Evolutionary conservation across 2,329 filamentous ascomycete genomes (phyloP), one percentile per base, ranked within the genome.

Genomic region (Aspergillus felis): DNA sequence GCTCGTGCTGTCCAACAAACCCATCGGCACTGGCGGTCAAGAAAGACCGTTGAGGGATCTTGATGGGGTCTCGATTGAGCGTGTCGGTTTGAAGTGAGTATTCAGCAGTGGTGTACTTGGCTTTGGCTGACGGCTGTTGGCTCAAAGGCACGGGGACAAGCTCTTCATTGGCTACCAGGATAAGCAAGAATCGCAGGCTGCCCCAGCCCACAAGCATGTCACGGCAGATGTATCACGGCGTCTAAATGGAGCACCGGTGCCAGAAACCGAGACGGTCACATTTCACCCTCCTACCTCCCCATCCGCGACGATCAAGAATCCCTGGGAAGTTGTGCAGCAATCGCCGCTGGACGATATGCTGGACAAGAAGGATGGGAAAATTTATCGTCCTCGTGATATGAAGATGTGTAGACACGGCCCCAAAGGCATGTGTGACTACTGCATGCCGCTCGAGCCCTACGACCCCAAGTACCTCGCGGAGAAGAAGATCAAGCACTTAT

Each of bases 401-500:
- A 90, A 90, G 71, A 94, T 99, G 92, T 99, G 94, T 78, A 88
- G 91, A 61, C 94, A 99, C 73, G 93, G 93, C 1, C 87, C 89
- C 53, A 97, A 96, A 77, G 94, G 94, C 73, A 99, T 99, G 94
- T 99, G 94, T 76, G 94, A 99, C 77, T 95, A 97, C 77, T 99
- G 94, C 78, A 96, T 96, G 85, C 95, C 95, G 0, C 78, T 97
- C 52, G 94, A 99, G 70, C 94, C 94, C 0, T 99, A 96, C 75
- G 88, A 95, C 69, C 75, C 88, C n/a, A 87, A 87, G 56, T 97
- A 97, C 68, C 83, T 99, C 20, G 85, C 86, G 29, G 93, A 99
- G 67, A 95, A 93, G 81, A 97, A 97, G 82, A 97, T 99, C 82
- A 99, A 99, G 75, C 96, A 99, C 75, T 82, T 94, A 28, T 97